Evolutionary conservation across 2,329 filamentous ascomycete species (phyloP).

Genomic region (Fusarium clavum): DNA sequence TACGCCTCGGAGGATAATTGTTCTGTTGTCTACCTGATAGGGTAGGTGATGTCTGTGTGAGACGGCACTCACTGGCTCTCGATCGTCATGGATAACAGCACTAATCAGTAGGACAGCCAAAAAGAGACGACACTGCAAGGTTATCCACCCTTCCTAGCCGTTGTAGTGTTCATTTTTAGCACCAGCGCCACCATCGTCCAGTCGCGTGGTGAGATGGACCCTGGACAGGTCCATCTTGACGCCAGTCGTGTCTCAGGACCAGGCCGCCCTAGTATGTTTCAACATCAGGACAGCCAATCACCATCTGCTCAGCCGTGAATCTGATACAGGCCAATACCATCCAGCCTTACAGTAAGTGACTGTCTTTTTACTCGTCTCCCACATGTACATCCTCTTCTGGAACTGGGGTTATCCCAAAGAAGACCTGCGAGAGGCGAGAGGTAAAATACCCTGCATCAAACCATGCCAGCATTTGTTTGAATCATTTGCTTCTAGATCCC

Average conservation of each 20-base stretch:
- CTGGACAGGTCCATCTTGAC: slow-evolving; percentile 15
- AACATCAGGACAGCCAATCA: slow-evolving; percentile 45
- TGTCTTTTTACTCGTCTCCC: neutral
- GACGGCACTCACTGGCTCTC: slow-evolving; percentile 9
- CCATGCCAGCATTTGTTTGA: neutral
- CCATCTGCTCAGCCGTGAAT: neutral
- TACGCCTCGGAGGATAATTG: neutral
- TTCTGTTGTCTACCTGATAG: neutral
- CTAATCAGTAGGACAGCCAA: neutral
- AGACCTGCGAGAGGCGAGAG: neutral
- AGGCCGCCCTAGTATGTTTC: slow-evolving; percentile 42
- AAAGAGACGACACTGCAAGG: neutral
- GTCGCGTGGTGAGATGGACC: slow-evolving; percentile 3
- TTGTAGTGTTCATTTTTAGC: slow-evolving; percentile 42
- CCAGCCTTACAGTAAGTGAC: slow-evolving; percentile 19
- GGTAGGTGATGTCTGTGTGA: neutral
- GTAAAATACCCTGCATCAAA: neutral
- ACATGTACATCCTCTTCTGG: slow-evolving; percentile 1
- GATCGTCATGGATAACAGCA: neutral
- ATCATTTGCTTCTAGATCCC: neutral
- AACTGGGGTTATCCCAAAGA: slow-evolving; percentile 5
- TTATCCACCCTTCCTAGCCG: slow-evolving; percentile 4
- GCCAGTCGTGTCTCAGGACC: slow-evolving; percentile 36
- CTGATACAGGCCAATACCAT: slow-evolving; percentile 36
- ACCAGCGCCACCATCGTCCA: slow-evolving; percentile 29